Base-by-base conservation (phyloP, 1,139 yeast species). In the Diutina rugosa region DNA sequence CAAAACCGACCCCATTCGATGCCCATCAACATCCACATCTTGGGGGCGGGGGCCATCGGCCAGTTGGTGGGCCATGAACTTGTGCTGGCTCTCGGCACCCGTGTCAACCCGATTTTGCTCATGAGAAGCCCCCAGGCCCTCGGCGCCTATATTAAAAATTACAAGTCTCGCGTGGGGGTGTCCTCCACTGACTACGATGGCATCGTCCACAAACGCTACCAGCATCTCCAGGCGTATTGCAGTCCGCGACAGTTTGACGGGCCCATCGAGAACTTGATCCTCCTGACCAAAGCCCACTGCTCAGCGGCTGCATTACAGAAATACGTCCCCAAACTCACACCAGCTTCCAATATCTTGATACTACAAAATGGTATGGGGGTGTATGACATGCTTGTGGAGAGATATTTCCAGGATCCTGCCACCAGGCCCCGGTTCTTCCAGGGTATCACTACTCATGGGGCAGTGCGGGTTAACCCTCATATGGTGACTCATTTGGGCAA, bases 401-500 rank as follows among this genome's bases (percentile, higher is more conserved):
- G 67, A 8, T 73, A 83, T n/a, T 90, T 95, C 86, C 81, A 82
- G 0, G 65, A 67, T 1, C 59, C 63, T 1, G 58, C 58, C 0
- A 56, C 64, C 1, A 66, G 83, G 57, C 96, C 96, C 18, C 72
- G 71, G 18, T 65, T 91, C 8, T 81, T 76, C 64, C 86, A 84
- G 64, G 97, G 91, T 54, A 83, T 91, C 16, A 84, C 85, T 47
- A 80, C 90, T 2, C 97, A 91, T 68, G 98, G 97, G 3, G 90
- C 87, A 29, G 77, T 76, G 62, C 71, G 74, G 57, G 62, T 69
- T 0, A 65, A 72, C 5, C 74, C 78, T 1, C 80, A 77, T 58
- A 67, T 71, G 4, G 70, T 76, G n/a, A 79, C 81, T 51, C 95
- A 86, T 68, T 90, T 85, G 7, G 93, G 91, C 0, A 67, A 67